Percentiles rank a stretch among this genome's conserved stretches.
Conservation (phyloP, 169 alveolate species). For the Nephromyces sp. region DNA sequence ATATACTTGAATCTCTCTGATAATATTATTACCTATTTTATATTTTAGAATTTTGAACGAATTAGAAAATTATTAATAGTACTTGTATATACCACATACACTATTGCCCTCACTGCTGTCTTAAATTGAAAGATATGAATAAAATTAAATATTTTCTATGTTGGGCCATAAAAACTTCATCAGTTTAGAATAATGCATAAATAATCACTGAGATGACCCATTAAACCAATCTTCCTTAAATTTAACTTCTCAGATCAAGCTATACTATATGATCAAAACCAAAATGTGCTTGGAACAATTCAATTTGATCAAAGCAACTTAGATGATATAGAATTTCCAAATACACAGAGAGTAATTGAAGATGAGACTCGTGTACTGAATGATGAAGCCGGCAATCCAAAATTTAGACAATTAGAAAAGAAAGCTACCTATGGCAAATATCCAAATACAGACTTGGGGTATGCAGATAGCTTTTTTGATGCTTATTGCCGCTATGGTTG, state of each 20-base stretch:
- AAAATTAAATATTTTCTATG: no score
- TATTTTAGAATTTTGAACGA: no score
- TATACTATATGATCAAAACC: background rate
- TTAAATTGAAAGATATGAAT: no score
- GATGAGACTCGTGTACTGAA: background rate
- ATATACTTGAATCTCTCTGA: no score
- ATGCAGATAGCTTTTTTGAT: slow-evolving; percentile 12
- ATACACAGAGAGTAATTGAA: background rate
- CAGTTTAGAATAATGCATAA: no score
- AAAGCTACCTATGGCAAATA: background rate
- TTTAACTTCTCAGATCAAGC: background rate
- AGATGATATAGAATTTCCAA: background rate
- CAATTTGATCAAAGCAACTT: background rate
- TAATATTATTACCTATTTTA: no score
- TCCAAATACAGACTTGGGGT: background rate
- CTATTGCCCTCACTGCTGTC: no score
- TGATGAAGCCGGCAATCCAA: background rate
- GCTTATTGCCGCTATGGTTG: slow-evolving; percentile 30
- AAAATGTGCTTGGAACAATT: background rate
- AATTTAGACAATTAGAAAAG: background rate
- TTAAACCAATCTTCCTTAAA: background rate
- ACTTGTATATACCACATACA: no score
- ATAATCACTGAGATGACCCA: no score
- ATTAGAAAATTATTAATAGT: no score
- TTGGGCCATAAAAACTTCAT: no score